Evolutionary conservation across 2,329 filamentous ascomycete species (phyloP).

Genomic region (Ceratocystis alfenasii): DNA sequence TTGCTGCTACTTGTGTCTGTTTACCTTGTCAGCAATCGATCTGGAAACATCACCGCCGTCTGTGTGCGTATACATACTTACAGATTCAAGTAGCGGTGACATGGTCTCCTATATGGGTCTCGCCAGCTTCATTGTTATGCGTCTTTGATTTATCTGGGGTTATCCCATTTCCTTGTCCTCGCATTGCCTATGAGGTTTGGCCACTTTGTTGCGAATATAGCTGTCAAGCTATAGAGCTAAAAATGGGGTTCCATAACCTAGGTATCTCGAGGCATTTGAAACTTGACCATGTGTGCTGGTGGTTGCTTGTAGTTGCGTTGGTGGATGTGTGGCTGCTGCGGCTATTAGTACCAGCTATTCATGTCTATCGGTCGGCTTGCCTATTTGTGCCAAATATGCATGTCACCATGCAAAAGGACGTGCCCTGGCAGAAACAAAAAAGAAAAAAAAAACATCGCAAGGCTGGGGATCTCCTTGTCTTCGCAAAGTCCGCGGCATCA

Average conservation of each 20-base stretch:
- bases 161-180: neutral
- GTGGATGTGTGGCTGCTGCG: neutral
- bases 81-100: neutral
- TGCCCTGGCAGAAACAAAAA: neutral
- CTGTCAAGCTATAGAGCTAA: neutral
- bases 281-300: neutral
- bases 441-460: neutral
- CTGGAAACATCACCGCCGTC: neutral
- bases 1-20: neutral
- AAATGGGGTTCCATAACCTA: neutral
- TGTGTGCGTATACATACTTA: too few species aligned
- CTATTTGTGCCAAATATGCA: neutral
- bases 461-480: neutral
- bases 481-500: neutral
- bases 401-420: neutral
- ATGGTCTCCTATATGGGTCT: neutral
- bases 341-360: neutral
- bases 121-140: neutral
- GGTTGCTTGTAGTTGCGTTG: neutral
- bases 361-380: neutral
- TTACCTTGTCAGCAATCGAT: neutral
- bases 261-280: neutral
- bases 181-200: neutral
- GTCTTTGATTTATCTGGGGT: neutral
- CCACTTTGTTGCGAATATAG: neutral